phyloP scores from a whole-genome alignment of 306 rosid species.

The Prunus mira region DNA sequence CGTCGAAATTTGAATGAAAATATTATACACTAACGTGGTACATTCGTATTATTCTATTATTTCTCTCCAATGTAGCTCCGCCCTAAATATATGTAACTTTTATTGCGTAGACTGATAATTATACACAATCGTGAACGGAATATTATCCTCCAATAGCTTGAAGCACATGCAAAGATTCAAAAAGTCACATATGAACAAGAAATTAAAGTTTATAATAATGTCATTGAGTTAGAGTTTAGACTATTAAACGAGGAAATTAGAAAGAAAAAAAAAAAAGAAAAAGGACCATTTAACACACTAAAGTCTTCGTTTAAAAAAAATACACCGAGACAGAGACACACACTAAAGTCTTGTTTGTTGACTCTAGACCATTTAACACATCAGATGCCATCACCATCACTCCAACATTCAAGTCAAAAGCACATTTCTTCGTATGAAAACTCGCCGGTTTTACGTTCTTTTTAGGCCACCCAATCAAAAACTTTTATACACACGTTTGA shows the following conservation, averaged over 20 bases:
- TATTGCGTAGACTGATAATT: neutral
- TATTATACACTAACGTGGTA: no score
- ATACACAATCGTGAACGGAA: neutral
- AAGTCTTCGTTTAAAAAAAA: neutral
- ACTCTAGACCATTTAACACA: no score
- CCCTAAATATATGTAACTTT: no score
- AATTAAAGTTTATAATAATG: neutral
- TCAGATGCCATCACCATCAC: no score
- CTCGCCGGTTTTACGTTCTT: no score
- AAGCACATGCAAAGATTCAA: neutral
- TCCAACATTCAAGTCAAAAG: no score
- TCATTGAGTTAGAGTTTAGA: neutral
- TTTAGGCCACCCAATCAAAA: no score
- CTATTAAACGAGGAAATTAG: neutral
- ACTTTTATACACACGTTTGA: no score
- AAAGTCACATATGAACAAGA: neutral
- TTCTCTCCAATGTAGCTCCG: accelerated
- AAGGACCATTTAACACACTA: neutral
- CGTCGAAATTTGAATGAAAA: accelerated
- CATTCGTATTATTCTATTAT: no score
- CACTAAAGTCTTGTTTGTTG: no score
- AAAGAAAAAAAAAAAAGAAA: neutral
- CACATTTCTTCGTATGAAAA: no score
- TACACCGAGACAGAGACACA: no score
- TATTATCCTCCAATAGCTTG: neutral